Base-by-base conservation (phyloP, 441 rosid species). In the Brassica balearica region DNA sequence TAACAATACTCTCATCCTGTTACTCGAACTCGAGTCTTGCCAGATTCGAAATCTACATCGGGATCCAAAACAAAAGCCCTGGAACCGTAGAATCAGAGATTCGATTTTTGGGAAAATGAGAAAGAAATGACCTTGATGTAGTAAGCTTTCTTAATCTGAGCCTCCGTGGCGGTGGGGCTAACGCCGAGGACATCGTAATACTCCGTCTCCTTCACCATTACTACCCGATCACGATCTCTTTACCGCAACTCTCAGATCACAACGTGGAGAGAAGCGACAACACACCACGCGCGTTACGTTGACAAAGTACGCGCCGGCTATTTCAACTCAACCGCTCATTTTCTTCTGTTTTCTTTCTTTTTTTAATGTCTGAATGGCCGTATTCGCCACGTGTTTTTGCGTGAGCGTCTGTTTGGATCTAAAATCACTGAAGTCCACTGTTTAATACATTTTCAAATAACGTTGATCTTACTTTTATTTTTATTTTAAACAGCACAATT, bases 101-200 rank as follows among this genome's bases (percentile, higher is more conserved):
- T 71, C 0, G 67, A 75, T 15, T 48, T 4, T 46, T 4, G 27
- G 4, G 0, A 38, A 43, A 27, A 1, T 2, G 19, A 19, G 0
- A 19, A 19, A 29, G 5, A 27, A n/a, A 62, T 0, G 22, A 92
- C 99, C 98, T 90, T 96, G 74, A 88, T 87, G 87, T 96, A 96
- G 84, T 96, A 96, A 71, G 99, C 99, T 81, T 93, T 93, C 85
- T 93, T 96, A 84, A 96, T 96, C 90, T 93, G 91, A 27, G 97
- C 88, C 81, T 93, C 99, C 5, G 97, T 84, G 74, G 98, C 97
- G 65, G 91, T 83, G 67, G 98, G 98, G 85, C 88, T 91, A 82
- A 96, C 97, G 61, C 96, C 98, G 15, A 96, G 96, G 12, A 93
- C 93, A 74, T 96, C 99, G 86, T 96, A 96, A 80, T 80, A 96